Evolutionary conservation across 257 asterid species (phyloP).

Genomic region (Echites panduratus): DNA sequence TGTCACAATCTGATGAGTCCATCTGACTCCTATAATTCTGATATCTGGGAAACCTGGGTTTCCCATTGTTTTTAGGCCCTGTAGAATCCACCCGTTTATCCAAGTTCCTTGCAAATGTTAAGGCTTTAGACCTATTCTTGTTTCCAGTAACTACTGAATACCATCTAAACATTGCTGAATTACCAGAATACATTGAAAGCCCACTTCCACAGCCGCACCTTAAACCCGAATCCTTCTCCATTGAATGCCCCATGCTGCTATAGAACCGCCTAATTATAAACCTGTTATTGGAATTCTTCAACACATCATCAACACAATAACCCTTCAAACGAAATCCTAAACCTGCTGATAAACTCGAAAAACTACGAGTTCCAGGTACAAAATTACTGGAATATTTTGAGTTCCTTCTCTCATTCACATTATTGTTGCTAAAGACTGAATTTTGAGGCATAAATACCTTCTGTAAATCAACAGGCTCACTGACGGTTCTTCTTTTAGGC

Average conservation of each 20-base stretch:
- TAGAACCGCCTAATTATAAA: slow-evolving; percentile 5
- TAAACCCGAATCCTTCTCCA: slow-evolving; percentile 19
- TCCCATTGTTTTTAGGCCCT: slow-evolving; percentile 18
- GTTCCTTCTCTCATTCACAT: neutral
- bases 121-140: slow-evolving; percentile 15
- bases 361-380: slow-evolving; percentile 30
- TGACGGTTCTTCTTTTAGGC: slow-evolving; percentile 17
- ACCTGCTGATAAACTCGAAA: slow-evolving; percentile 34
- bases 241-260: slow-evolving; percentile 4
- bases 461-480: slow-evolving; percentile 49
- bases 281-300: slow-evolving; percentile 15
- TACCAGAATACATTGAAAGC: slow-evolving; percentile 19
- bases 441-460: slow-evolving; percentile 32
- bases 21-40: slow-evolving; percentile 22
- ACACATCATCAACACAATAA: slow-evolving; percentile 18
- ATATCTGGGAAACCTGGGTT: slow-evolving; percentile 54
- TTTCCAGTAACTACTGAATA: slow-evolving; percentile 35
- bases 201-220: slow-evolving; percentile 18
- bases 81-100: slow-evolving; percentile 20
- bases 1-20: slow-evolving; percentile 47
- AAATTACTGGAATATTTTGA: slow-evolving; percentile 10
- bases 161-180: slow-evolving; percentile 25
- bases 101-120: slow-evolving; percentile 30
- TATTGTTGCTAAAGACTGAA: slow-evolving; percentile 13
- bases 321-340: slow-evolving; percentile 20